A percentile compares a stretch with the other conserved stretches of the same genome.
phyloP scores from a whole-genome alignment of 768 basidiomycete species.

The Suillus lakei region DNA sequence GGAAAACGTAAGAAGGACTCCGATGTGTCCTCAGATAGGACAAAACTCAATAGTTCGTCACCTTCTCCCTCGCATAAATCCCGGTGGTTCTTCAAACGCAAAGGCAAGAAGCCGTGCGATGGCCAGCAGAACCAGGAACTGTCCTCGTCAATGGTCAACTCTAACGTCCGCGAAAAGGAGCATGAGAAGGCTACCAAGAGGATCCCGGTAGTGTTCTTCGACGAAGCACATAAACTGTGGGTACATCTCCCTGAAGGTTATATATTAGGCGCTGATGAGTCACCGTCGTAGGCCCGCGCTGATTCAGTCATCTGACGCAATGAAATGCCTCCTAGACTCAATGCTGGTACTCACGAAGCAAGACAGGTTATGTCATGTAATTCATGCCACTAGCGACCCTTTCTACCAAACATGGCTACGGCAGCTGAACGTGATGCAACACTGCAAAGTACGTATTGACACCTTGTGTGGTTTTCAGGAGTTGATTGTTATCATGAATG shows the following conservation, averaged over 20 bases:
- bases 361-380: constrained; percentile 81
- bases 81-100: constrained; percentile 34
- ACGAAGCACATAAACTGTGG: constrained; percentile 85
- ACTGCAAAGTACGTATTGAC: constrained; percentile 64
- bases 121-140: constrained; percentile 36
- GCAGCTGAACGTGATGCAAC: constrained; percentile 80
- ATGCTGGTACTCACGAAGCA: constrained; percentile 90
- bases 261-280: constrained; percentile 7
- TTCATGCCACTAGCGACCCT: constrained; percentile 82
- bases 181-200: constrained; percentile 56
- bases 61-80: constrained; percentile 28
- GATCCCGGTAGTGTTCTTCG: constrained; percentile 82
- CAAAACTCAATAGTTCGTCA: constrained; percentile 42
- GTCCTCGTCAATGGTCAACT: constrained; percentile 34
- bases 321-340: constrained; percentile 85
- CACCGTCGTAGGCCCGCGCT: constrained; percentile 60
- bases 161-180: constrained; percentile 26
- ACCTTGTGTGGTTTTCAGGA: background rate
- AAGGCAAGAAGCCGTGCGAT: constrained; percentile 25
- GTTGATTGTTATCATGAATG: background rate
- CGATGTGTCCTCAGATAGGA: constrained; percentile 45
- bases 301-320: constrained; percentile 77
- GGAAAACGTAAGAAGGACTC: constrained; percentile 31
- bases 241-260: constrained; percentile 22
- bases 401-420: constrained; percentile 86